phyloP scores from a whole-genome alignment of 1,284 basidiomycete genomes.

The Sanghuangporus baumii region DNA sequence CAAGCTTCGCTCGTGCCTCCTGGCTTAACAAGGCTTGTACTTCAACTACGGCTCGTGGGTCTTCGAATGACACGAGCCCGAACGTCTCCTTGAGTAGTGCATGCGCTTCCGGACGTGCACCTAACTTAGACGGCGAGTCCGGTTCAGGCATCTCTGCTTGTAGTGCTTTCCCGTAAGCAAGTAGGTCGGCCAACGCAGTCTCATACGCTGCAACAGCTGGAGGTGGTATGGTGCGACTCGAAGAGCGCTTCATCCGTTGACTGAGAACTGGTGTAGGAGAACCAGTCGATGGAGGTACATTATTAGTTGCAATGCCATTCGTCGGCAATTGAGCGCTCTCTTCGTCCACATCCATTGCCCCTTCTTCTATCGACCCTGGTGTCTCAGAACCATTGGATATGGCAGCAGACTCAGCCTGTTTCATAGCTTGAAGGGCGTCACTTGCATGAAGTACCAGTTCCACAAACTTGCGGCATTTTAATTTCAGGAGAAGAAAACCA shows the following conservation, averaged over 20 bases:
- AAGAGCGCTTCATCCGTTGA: slow-evolving; percentile 12
- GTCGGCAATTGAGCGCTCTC: slow-evolving; percentile 26
- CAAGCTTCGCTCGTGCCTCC: slow-evolving; percentile 57
- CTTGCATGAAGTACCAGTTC: slow-evolving; percentile 69
- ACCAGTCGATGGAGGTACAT: slow-evolving; percentile 22
- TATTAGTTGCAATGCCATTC: slow-evolving; percentile 22
- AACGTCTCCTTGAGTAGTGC: slow-evolving; percentile 66
- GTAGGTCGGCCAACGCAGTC: slow-evolving; percentile 54
- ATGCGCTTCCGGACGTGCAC: slow-evolving; percentile 48
- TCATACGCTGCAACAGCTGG: slow-evolving; percentile 40
- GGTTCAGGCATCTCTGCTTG: slow-evolving; percentile 30
- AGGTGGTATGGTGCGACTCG: slow-evolving; percentile 16
- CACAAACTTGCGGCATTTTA: slow-evolving; percentile 77
- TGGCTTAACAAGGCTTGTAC: slow-evolving; percentile 62
- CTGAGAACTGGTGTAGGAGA: slow-evolving; percentile 25
- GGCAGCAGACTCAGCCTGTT: slow-evolving; percentile 30
- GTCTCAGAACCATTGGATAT: slow-evolving; percentile 26
- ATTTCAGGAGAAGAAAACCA: slow-evolving; percentile 65
- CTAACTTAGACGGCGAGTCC: slow-evolving; percentile 54
- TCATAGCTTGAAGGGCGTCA: slow-evolving; percentile 57
- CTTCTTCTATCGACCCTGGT: slow-evolving; percentile 25
- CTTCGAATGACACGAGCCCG: slow-evolving; percentile 71
- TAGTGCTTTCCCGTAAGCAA: slow-evolving; percentile 65
- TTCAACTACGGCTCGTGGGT: slow-evolving; percentile 61
- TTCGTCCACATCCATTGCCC: slow-evolving; percentile 44